A percentile compares a stretch with the other conserved stretches of the same genome.
These are phyloP conservation scores for Citrus unshiu DNA, from an alignment of 345 rosid genomes.

Conservation along the genomic window DNA sequence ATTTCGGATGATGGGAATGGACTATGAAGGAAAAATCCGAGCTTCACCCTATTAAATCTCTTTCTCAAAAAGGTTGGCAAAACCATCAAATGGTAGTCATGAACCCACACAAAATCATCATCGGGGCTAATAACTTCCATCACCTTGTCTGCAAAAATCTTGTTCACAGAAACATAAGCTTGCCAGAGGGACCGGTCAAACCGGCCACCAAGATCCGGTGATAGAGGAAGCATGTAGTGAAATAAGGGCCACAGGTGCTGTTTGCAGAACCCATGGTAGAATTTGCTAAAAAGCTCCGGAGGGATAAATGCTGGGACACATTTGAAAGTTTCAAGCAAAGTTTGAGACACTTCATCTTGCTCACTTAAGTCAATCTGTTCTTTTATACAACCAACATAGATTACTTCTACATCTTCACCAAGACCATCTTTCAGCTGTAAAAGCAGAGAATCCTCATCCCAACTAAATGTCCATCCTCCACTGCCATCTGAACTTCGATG, in stretches of 20 bases:
- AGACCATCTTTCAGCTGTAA: slow-evolving; percentile 91
- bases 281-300: slow-evolving; percentile 66
- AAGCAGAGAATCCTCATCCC: slow-evolving; percentile 96
- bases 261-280: slow-evolving; percentile 93
- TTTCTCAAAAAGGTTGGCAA: slow-evolving; percentile 89
- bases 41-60: slow-evolving; percentile 82
- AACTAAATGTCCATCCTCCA: slow-evolving; percentile 60
- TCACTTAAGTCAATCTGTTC: slow-evolving; percentile 56
- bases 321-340: slow-evolving; percentile 76
- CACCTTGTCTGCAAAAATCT: slow-evolving; percentile 91
- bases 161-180: slow-evolving; percentile 87
- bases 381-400: slow-evolving; percentile 85
- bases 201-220: slow-evolving; percentile 87
- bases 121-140: slow-evolving; percentile 95
- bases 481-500: slow-evolving; percentile 42
- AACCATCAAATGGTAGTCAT: slow-evolving; percentile 94
- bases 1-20: slow-evolving; percentile 96
- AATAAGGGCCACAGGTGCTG: slow-evolving; percentile 94
- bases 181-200: slow-evolving; percentile 91
- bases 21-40: slow-evolving; percentile 91
- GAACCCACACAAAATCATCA: slow-evolving; percentile 93
- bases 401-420: slow-evolving; percentile 81
- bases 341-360: slow-evolving; percentile 88
- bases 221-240: slow-evolving; percentile 93
- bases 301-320: slow-evolving; percentile 93